phyloP scores from a whole-genome alignment of 2,329 filamentous ascomycete genomes.

The Trichoderma brevicompactum region DNA sequence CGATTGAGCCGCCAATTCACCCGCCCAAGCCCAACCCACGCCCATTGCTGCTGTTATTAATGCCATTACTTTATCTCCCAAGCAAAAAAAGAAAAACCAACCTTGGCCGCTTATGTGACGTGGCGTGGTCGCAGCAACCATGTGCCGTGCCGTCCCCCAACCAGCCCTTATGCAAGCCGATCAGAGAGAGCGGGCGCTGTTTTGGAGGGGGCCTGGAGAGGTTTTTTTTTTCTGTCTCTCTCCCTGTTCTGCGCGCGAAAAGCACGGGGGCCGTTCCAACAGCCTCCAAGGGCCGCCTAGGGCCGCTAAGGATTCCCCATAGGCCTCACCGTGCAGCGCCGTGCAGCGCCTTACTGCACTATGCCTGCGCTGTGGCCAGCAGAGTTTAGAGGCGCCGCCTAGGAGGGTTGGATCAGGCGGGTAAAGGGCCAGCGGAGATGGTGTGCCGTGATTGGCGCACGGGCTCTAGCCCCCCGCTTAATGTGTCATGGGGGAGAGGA shows the following conservation, averaged over 20 bases:
- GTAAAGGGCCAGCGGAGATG: constrained; percentile 30
- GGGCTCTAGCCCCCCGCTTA: constrained; percentile 42
- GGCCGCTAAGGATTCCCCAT: constrained; percentile 19
- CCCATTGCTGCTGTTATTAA: not conserved
- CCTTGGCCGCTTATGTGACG: constrained; percentile 18
- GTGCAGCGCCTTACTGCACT: constrained; percentile 16
- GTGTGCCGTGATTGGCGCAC: constrained; percentile 40
- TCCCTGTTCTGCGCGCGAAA: not conserved
- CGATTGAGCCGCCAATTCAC: constrained; percentile 8
- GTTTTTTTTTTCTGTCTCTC: not conserved
- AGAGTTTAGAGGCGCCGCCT: constrained; percentile 23
- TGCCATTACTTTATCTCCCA: constrained; percentile 6
- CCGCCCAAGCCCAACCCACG: constrained; percentile 6
- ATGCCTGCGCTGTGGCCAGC: constrained; percentile 16
- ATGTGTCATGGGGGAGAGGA: constrained; percentile 45
- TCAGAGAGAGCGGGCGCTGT: constrained; percentile 16
- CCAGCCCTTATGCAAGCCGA: not conserved
- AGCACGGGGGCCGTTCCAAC: constrained; percentile 8
- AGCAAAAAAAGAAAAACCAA: not conserved
- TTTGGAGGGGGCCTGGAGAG: not conserved
- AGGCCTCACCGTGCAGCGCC: constrained; percentile 13
- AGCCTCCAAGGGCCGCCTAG: constrained; percentile 2
- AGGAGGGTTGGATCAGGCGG: constrained; percentile 28
- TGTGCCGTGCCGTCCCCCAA: constrained; percentile 15
- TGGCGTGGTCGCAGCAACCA: constrained; percentile 23